Base-by-base conservation (phyloP, 2,329 filamentous ascomycete species). In the Corinectria fuckeliana region DNA sequence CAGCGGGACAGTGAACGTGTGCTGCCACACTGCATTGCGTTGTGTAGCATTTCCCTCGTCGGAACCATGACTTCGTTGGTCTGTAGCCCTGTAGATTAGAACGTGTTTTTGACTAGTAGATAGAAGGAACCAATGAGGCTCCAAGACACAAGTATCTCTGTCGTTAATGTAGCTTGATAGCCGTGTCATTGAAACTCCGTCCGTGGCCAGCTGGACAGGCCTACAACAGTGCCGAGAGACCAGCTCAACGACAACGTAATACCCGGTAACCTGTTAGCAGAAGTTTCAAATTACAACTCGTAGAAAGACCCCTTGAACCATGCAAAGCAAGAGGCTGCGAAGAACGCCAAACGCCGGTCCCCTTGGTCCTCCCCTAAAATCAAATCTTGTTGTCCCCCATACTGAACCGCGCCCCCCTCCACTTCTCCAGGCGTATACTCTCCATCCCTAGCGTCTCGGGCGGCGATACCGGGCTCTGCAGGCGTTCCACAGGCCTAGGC, bases 371-470 rank as follows among this genome's bases (percentile, higher is more conserved):
- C 16, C 11, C 26, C 16, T 18, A 53, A 32, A 32, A 45, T 69
- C 51, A 69, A 51, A 69, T 64, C 38, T 50, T 56, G 9, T 69
- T 68, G 14, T 52, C 23, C 4, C 54, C 63, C 21, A 69, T 48
- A 30, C 58, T 58, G 50, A 62, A 69, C 21, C 58, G 14, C 2
- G 26, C 49, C 0, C 57, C 63, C 26, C 58, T 60, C 10, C 44
- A 51, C 14, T 55, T 54, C 21, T 69, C 59, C 25, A 62, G 55
- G 4, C 48, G 21, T 1, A 69, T 42, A 10, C 32, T 66, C 42
- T 60, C 58, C 3, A 51, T 39, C 30, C 44, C 30, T 13, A 34
- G 2, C 4, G 45, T 16, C n/a, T 50, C 59, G 3, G 41, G 55
- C 14, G 56, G 59, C 4, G 65, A 69, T 4, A 65, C 53, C 4